Evolutionary conservation across 2,329 filamentous ascomycete genomes (phyloP).

Genomic region (Stachybotrys echinatus): DNA sequence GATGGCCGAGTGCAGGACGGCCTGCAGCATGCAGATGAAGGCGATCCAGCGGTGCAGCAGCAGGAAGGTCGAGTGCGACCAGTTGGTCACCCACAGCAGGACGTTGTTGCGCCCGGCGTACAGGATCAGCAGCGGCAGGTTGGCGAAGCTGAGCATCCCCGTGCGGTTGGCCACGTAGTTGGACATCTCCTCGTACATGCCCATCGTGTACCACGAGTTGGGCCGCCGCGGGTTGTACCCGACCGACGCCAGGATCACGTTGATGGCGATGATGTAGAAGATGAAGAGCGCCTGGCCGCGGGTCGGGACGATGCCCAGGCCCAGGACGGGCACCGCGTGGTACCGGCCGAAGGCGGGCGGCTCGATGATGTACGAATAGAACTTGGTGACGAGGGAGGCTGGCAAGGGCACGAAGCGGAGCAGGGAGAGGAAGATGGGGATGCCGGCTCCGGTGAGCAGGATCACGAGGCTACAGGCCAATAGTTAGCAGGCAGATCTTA

Average conservation of each 20-base stretch:
- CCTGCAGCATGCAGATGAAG: slow-evolving; percentile 36
- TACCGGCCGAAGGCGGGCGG: slow-evolving; percentile 17
- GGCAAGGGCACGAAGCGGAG: slow-evolving; percentile 14
- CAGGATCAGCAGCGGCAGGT: slow-evolving; percentile 35
- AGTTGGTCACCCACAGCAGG: slow-evolving; percentile 41
- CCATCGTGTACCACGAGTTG: slow-evolving; percentile 19
- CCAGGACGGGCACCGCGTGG: slow-evolving; percentile 15
- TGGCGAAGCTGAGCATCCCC: slow-evolving; percentile 33
- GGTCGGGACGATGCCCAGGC: slow-evolving; percentile 28
- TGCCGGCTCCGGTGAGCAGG: slow-evolving; percentile 2
- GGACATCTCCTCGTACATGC: slow-evolving; percentile 18
- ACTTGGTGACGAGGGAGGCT: slow-evolving; percentile 5
- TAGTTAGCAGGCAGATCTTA: too few species aligned
- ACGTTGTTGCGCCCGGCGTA: slow-evolving; percentile 42
- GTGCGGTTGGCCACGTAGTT: slow-evolving; percentile 32
- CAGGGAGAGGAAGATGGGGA: slow-evolving; percentile 8
- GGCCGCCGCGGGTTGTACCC: slow-evolving; percentile 20
- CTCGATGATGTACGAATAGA: slow-evolving; percentile 21
- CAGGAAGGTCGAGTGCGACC: slow-evolving; percentile 42
- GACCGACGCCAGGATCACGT: slow-evolving; percentile 24
- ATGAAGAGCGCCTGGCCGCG: slow-evolving; percentile 39
- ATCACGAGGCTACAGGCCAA: slow-evolving; percentile 3
- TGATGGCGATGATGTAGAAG: slow-evolving; percentile 29
- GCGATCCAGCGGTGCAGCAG: slow-evolving; percentile 46
- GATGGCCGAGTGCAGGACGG: slow-evolving; percentile 39